Base-by-base conservation (phyloP, 2,329 filamentous ascomycete genomes). In the Epichloe elymi region DNA sequence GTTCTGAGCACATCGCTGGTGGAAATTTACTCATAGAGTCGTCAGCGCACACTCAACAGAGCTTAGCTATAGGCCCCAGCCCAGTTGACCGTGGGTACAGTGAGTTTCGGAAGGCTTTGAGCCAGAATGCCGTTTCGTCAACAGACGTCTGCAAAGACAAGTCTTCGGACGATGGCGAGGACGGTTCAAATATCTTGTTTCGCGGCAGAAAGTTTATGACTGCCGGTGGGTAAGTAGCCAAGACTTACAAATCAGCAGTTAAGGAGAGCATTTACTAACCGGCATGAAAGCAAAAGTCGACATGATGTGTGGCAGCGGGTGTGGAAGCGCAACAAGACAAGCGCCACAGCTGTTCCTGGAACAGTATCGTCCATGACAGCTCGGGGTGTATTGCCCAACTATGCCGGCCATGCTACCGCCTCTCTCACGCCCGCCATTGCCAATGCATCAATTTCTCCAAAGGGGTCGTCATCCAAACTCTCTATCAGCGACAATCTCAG, bases 371-470 rank as follows among this genome's bases (percentile, higher is more conserved):
- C 76, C 3, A 74, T 71, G 43, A 79, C 74, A 12, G 76, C 72
- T 7, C 74, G 72, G 30, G 76, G 75, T n/a, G 70, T 74, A 42
- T 62, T 80, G 44, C 76, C 75, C 15, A 73, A 76, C 35, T 78
- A 75, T 51, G 61, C 67, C 10, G 75, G 75, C 17, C 66, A 78
- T 57, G 75, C 75, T 20, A 72, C 74, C 10, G 74, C 75, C 20
- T 76, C 72, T 45, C 64, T 76, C 19, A 64, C 68, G 10, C 73
- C 74, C 15, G 60, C 70, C 20, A 68, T 72, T 46, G 68, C 66
- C 37, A 71, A 71, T 54, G 58, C 65, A 19, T 62, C 65, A 23
- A 57, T 58, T 23, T 64, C 68, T 42, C 56, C 63, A 48, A 67
- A 66, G 46, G 50, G 50, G 15, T 58, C 61, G 11, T 54, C 55